Conservation (phyloP, 192 early-diverging fungal species). For the Cetraspora pellucida region DNA sequence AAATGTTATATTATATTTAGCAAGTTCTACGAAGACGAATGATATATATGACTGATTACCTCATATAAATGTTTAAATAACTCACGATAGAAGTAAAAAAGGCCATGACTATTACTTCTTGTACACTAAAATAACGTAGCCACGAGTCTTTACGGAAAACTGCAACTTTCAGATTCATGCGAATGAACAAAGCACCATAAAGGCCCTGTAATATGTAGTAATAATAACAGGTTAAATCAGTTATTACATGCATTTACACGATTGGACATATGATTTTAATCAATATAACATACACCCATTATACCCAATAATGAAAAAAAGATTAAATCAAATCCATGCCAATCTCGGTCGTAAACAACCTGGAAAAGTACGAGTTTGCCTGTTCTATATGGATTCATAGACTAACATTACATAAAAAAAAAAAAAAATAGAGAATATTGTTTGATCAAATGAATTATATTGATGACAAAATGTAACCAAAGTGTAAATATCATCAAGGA, state of each 20-base stretch:
- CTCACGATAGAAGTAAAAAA: conserved; percentile 72
- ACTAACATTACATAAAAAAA: conserved; percentile 46
- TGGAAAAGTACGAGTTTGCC: conserved; percentile 87
- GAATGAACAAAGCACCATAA: conserved; percentile 79
- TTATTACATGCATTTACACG: background rate
- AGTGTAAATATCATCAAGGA: conserved; percentile 11
- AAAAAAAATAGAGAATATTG: background rate
- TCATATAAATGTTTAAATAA: conserved; percentile 80
- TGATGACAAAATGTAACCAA: background rate
- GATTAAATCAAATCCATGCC: conserved; percentile 90
- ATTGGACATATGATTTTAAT: conserved; percentile 1
- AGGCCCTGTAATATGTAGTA: conserved; percentile 62
- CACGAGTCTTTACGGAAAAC: conserved; percentile 74
- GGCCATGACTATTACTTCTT: conserved; percentile 74
- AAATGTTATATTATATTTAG: background rate
- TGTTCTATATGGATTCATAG: conserved; percentile 79
- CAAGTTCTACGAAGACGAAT: background rate
- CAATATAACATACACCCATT: conserved; percentile 61
- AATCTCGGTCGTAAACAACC: conserved; percentile 85
- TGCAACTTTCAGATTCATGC: conserved; percentile 68
- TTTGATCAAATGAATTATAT: background rate
- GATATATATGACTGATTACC: conserved; percentile 44
- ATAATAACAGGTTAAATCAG: background rate
- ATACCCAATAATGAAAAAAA: conserved; percentile 84
- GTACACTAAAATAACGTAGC: conserved; percentile 68